A percentile compares a stretch with the other conserved stretches of the same genome.
Evolutionary conservation across 116 monocot genomes (phyloP).

Genomic region (Phalaenopsis hybrid): DNA sequence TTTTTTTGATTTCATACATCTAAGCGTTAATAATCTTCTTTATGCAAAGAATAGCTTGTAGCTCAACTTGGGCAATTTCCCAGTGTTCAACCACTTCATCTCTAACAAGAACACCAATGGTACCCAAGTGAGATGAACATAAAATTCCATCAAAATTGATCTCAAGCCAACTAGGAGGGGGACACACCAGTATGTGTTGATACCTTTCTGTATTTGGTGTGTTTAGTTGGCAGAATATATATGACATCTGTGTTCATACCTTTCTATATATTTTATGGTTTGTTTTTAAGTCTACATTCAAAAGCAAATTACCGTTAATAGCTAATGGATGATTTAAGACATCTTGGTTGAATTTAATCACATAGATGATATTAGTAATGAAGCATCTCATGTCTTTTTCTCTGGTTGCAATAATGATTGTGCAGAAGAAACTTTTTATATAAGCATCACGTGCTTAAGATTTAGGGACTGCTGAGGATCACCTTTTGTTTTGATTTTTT

Average conservation of each 20-base stretch:
- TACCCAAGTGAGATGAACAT: too few relatives aligned
- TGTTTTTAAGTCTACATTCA: background rate
- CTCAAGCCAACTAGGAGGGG: too few relatives aligned
- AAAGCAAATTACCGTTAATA: background rate
- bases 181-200: too few relatives aligned
- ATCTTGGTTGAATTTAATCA: background rate
- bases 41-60: too few relatives aligned
- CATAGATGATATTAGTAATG: background rate
- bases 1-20: too few relatives aligned
- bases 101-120: too few relatives aligned
- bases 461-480: background rate
- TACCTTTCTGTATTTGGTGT: background rate
- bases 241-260: background rate
- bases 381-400: background rate
- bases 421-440: background rate
- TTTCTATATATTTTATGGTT: background rate
- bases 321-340: conserved; percentile 1
- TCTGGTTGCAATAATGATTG: background rate
- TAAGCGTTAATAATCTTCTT: too few relatives aligned
- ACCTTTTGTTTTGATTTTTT: too few relatives aligned
- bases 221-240: background rate
- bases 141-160: too few relatives aligned
- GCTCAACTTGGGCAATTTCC: too few relatives aligned
- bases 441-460: background rate
- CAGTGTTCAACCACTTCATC: too few relatives aligned